These are phyloP conservation scores for Pleurotus djamor DNA, from an alignment of 768 basidiomycete genomes.

Conservation along the genomic window DNA sequence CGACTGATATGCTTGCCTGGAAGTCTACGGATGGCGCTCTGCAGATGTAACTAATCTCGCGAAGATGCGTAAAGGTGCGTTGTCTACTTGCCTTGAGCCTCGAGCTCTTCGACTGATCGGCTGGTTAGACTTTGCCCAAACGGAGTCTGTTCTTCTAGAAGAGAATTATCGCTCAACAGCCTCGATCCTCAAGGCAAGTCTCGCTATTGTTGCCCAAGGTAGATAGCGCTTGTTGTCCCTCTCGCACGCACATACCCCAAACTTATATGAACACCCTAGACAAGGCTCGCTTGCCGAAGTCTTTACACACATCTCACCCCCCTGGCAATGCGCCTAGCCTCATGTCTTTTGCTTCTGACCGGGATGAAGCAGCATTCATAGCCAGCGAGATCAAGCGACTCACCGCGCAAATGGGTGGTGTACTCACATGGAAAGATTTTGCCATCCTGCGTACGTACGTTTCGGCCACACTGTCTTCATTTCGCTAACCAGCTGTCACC, in stretches of 20 bases:
- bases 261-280: constrained; percentile 38
- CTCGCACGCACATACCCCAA: not conserved
- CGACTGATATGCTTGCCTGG: not conserved
- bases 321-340: constrained; percentile 60
- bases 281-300: constrained; percentile 71
- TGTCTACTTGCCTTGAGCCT: not conserved
- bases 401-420: constrained; percentile 71
- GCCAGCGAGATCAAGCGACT: constrained; percentile 77
- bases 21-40: constrained; percentile 86
- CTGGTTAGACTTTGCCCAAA: constrained; percentile 57
- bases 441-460: constrained; percentile 69
- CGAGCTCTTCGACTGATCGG: not conserved
- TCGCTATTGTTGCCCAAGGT: constrained; percentile 87
- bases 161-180: constrained; percentile 87
- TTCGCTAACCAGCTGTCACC: not conserved
- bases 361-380: constrained; percentile 68
- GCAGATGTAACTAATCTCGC: constrained; percentile 74
- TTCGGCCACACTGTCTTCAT: not conserved
- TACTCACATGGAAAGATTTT: constrained; percentile 73
- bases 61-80: constrained; percentile 61
- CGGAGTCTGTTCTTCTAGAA: constrained; percentile 72
- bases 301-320: constrained; percentile 67
- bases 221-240: constrained; percentile 4
- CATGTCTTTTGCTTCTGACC: constrained; percentile 47
- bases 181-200: constrained; percentile 66